A percentile compares a stretch with the other conserved stretches of the same genome.
These are phyloP conservation scores for Cladobotryum protrusum DNA, from an alignment of 2,329 filamentous ascomycete species.

Conservation along the genomic window DNA sequence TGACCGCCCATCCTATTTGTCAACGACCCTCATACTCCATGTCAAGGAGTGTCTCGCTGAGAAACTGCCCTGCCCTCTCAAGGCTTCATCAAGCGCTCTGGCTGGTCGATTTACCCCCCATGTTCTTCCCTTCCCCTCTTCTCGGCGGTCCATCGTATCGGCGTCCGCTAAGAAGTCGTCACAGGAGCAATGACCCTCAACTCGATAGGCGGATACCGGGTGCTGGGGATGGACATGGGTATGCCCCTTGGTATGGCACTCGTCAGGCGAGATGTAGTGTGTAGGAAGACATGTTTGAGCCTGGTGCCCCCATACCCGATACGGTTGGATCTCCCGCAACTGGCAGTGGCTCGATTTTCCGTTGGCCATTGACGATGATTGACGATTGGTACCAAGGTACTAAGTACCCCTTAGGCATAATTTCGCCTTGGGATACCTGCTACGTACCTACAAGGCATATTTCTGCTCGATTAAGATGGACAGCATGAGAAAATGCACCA, in stretches of 20 bases:
- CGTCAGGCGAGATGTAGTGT: slow-evolving; percentile 12
- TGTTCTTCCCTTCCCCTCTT: slow-evolving; percentile 4
- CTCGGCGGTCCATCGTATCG: slow-evolving; percentile 11
- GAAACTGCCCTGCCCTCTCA: slow-evolving; percentile 1
- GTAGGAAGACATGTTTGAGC: background rate
- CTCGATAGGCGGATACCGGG: slow-evolving; percentile 13
- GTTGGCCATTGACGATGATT: no score
- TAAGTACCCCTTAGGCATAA: slow-evolving; percentile 4
- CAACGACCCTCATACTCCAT: background rate
- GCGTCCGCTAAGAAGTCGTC: slow-evolving; percentile 13
- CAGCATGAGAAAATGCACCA: no score
- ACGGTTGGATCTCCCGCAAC: slow-evolving; percentile 12
- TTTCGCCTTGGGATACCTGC: slow-evolving; percentile 10
- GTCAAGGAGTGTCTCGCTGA: background rate
- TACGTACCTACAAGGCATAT: background rate
- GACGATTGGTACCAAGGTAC: background rate
- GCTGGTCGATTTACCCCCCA: background rate
- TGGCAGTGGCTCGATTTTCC: background rate
- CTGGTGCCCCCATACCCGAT: slow-evolving; percentile 9
- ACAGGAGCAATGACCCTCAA: slow-evolving; percentile 14
- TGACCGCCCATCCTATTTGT: slow-evolving; percentile 6
- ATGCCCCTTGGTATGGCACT: slow-evolving; percentile 13
- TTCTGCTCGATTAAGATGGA: background rate
- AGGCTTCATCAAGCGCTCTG: slow-evolving; percentile 1
- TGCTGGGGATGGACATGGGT: slow-evolving; percentile 4